Base-by-base conservation (phyloP, 2,329 filamentous ascomycete species). In the Calycina herbarum region DNA sequence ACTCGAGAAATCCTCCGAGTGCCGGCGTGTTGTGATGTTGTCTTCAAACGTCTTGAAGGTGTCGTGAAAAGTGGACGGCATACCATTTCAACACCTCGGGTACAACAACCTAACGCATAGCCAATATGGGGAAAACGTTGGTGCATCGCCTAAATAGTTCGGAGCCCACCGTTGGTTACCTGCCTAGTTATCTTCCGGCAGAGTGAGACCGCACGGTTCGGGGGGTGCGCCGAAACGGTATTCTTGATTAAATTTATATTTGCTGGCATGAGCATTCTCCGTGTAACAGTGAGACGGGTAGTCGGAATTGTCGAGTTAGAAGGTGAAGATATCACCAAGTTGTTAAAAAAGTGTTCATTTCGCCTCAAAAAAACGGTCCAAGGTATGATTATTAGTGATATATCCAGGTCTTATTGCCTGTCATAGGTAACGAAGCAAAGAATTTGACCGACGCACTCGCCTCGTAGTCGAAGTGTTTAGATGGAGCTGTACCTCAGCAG, bases 251-350 rank as follows among this genome's bases (percentile, higher is more conserved):
- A 51, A 20, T 8, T 11, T 24, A 51, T 51, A 27, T 24, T 11
- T 24, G 20, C 4, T 13, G 4, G 45, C 45, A 24, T 51, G 20
- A 24, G 27, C 10, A 51, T 51, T 24, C n/a, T 20, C n/a, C n/a
- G 45, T 51, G 45, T 24, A 51, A 51, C 45, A 51, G 45, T 51
- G 20, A 51, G 45, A 51, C 20, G 45, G 45, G 45, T 51, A 51
- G 3, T 10, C 45, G n/a, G 20, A 51, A 51, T 24, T 24, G 17
- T 15, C 3, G 5, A 33, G 31, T 5, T 33, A 33, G 7, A 8
- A 33, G 5, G 31, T 5, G 31, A 33, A 29, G 27, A 29, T 29
- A 29, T 3, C 31, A 31, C 29, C 29, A 31, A 31, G 29, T 31
- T 2, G 29, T 31, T 38, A 38, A 11, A 38, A 8, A 38, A 13